Base-by-base conservation (phyloP, 495 filamentous ascomycete genomes). In the Cryomyces antarcticus region DNA sequence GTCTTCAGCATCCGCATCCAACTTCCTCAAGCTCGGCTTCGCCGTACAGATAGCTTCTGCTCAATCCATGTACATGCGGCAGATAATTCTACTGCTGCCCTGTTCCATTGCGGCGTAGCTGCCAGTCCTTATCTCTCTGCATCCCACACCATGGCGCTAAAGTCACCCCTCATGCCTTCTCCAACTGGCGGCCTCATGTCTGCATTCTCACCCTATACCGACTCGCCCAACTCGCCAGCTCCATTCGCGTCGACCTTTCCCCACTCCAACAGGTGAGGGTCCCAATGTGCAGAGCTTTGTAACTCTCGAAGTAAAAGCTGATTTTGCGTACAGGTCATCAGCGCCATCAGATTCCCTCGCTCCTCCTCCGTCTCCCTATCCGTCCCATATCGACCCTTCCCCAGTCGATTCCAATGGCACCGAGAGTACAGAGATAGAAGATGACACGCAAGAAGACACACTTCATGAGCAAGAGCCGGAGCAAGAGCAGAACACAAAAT, bases 401-500 rank as follows among this genome's bases (percentile, higher is more conserved):
- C 80, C 80, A 31, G 78, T 82, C 12, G 81, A 80, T 35, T 82
- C 78, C 28, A 79, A 77, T 52, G 78, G 77, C 38, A 81, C 79
- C 46, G 74, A 77, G 45, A 69, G 62, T 17, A 79, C 73, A 12
- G 73, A 83, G 50, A 80, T 85, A 13, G 80, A 85, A 38, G 78
- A 82, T 46, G 74, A 77, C n/a, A 61, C 55, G 39, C 66, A 67
- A 46, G 70, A 72, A 33, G 52, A 54, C 42, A 30, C 17, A 24
- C 17, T 24, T 24, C 17, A 24, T 24, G 17, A 24, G 17, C 17
- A 24, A 24, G 17, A 24, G 17, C 17, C 17, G 2, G 17, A 39
- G 28, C 45, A 38, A 12, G 31, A 41, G 27, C 10, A 39, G 27
- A 28, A 28, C 11, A 28, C 2, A 39, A 28, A n/a, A 39, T 9